Evolutionary conservation across 75 land plant species (phyloP).

Genomic region (Pinus tabuliformis): DNA sequence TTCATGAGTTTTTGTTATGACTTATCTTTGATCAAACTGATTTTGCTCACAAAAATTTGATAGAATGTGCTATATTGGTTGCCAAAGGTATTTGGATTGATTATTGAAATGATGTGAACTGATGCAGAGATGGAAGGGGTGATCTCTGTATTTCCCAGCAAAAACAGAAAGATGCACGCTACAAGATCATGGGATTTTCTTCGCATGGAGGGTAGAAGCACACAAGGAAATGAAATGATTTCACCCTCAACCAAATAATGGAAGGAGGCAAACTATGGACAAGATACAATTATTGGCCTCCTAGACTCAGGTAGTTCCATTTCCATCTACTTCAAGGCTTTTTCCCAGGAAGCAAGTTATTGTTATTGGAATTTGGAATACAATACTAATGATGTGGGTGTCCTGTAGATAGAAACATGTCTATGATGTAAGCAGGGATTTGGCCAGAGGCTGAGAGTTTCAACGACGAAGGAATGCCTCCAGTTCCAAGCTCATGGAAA

Average conservation of each 20-base stretch:
- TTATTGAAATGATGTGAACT: not conserved
- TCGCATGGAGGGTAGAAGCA: slow-evolving; percentile 25
- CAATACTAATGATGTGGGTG: too few relatives aligned
- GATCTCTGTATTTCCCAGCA: slow-evolving; percentile 50
- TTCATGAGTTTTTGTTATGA: not conserved
- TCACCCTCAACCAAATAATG: slow-evolving; percentile 8
- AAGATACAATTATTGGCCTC: slow-evolving; percentile 56
- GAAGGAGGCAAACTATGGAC: slow-evolving; percentile 28
- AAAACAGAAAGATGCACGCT: slow-evolving; percentile 37
- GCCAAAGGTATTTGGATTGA: not conserved
- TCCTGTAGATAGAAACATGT: too few relatives aligned
- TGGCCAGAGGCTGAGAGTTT: slow-evolving; percentile 92
- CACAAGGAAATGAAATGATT: not conserved
- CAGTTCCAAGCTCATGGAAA: slow-evolving; percentile 61
- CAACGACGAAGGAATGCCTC: slow-evolving; percentile 66
- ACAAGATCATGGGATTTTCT: slow-evolving; percentile 88
- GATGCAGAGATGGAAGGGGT: slow-evolving; percentile 58
- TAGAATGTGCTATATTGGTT: not conserved
- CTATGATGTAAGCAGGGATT: slow-evolving; percentile 21
- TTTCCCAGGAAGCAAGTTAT: too few relatives aligned
- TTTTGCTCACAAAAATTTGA: not conserved
- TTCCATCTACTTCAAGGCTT: too few relatives aligned
- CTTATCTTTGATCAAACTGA: not conserved
- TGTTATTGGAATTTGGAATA: too few relatives aligned
- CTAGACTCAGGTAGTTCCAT: slow-evolving; percentile 49